Evolutionary conservation across 2,329 filamentous ascomycete species (phyloP), one percentile per base, ranked within the genome.

Genomic region (Hymenoscyphus infarciens): DNA sequence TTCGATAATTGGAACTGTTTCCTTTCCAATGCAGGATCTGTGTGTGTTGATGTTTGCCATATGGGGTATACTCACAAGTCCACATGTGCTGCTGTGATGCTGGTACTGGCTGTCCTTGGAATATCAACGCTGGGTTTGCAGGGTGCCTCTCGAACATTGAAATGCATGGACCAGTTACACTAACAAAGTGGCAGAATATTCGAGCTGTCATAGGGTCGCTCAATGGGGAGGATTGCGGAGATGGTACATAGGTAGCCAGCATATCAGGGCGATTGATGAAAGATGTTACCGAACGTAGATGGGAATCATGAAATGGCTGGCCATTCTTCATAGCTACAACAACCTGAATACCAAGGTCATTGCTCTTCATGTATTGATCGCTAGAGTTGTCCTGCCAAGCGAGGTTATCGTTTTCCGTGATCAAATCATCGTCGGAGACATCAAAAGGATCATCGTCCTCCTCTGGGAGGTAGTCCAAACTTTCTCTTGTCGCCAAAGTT

Each of bases 151-250:
- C 93, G 73, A 91, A 97, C 31, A 96, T 83, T 1, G 93, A 96
- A 73, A 98, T 85, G 67, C 86, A 90, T 0, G 92, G 91, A 0
- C 89, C 93, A 1, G 92, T 96, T 6, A 95, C 89, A 68, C 92
- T 89, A 56, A 98, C 87, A 74, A 97, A 98, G 75, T 98, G 92
- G 74, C 89, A 89, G 74, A 98, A 98, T 6, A 97, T 87, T 33
- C 88, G 84, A 15, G 91, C 88, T 11, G 91, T 94, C 66, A 89
- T 87, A 2, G 86, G 83, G 67, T 97, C 92, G 68, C 87, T 90
- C 31, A 97, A 78, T 35, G 95, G 93, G 45, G 88, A 88, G 35
- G 84, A 85, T 25, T 82, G 77, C 3, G 85, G 82, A 0, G 85
- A 85, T 5, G 89, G 88, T 49, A 82, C 81, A 69, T 93, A 92